These are phyloP conservation scores for Oleoguttula mirabilis DNA, from an alignment of 495 filamentous ascomycete genomes.

Conservation along the genomic window DNA sequence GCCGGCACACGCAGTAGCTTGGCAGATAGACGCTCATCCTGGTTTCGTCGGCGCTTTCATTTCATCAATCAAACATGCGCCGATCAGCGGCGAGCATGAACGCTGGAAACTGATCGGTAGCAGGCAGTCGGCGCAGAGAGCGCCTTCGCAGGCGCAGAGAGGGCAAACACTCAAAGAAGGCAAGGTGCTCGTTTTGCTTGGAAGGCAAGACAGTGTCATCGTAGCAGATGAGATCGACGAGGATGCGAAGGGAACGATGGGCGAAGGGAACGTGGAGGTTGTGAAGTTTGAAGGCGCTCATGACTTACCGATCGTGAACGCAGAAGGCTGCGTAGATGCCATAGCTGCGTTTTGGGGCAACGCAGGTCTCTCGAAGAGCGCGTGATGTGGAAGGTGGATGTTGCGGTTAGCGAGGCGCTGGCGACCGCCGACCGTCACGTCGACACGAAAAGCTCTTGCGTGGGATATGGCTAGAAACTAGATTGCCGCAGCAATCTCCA, in stretches of 20 bases:
- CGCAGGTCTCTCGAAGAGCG: no score
- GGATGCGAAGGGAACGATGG: conserved; percentile 41
- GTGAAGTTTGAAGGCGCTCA: conserved; percentile 43
- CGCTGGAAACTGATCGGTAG: conserved; percentile 47
- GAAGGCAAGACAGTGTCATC: conserved; percentile 42
- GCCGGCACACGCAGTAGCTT: conserved; percentile 36
- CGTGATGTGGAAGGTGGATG: no score
- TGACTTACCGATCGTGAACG: conserved; percentile 45
- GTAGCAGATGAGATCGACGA: conserved; percentile 43
- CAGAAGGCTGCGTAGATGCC: conserved; percentile 38
- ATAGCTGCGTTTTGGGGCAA: conserved; percentile 34
- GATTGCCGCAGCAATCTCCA: no score
- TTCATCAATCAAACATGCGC: conserved; percentile 45
- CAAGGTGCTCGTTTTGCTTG: conserved; percentile 45
- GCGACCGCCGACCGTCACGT: no score
- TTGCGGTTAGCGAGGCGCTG: no score
- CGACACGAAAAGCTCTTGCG: no score
- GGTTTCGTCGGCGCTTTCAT: conserved; percentile 49
- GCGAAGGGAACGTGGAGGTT: conserved; percentile 34
- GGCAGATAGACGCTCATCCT: conserved; percentile 44
- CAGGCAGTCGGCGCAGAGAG: conserved; percentile 35
- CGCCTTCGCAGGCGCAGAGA: conserved; percentile 17
- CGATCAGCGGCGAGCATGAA: conserved; percentile 38
- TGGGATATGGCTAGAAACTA: no score
- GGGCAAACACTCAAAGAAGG: conserved; percentile 30